phyloP scores from a whole-genome alignment of 257 asterid species.

The Mitragyna speciosa region DNA sequence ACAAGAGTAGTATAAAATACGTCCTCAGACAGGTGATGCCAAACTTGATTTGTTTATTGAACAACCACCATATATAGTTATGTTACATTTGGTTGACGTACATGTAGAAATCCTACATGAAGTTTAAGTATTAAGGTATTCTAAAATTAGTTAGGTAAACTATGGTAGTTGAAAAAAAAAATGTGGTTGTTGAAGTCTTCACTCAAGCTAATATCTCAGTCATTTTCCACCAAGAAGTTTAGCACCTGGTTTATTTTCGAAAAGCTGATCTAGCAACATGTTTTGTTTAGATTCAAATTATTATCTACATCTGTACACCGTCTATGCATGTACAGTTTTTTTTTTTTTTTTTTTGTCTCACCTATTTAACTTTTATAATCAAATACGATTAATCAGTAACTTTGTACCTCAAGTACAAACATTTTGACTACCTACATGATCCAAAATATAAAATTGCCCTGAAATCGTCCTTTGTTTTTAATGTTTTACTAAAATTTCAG shows the following conservation, averaged over 20 bases:
- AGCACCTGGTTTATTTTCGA: neutral
- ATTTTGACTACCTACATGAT: neutral
- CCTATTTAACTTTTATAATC: neutral
- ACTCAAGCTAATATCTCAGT: neutral
- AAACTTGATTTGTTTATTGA: neutral
- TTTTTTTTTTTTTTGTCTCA: neutral
- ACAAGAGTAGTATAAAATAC: conserved; percentile 5
- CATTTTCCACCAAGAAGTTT: neutral
- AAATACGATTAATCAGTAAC: neutral
- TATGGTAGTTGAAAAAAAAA: neutral
- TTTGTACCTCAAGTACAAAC: neutral
- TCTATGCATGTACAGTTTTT: neutral
- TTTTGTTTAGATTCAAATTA: neutral
- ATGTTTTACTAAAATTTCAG: too few species aligned
- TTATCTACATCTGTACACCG: neutral
- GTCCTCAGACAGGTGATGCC: conserved; percentile 2
- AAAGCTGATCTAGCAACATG: neutral
- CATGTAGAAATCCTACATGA: neutral
- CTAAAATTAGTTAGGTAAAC: neutral
- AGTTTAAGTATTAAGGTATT: neutral
- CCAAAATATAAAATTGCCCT: too few species aligned
- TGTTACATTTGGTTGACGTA: neutral
- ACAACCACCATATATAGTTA: neutral
- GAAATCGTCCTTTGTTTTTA: too few species aligned
- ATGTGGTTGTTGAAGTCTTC: neutral